Percentiles rank a stretch among this genome's conserved stretches.
Conservation (phyloP, 1,284 basidiomycete species). For the Porodaedalea pini region DNA sequence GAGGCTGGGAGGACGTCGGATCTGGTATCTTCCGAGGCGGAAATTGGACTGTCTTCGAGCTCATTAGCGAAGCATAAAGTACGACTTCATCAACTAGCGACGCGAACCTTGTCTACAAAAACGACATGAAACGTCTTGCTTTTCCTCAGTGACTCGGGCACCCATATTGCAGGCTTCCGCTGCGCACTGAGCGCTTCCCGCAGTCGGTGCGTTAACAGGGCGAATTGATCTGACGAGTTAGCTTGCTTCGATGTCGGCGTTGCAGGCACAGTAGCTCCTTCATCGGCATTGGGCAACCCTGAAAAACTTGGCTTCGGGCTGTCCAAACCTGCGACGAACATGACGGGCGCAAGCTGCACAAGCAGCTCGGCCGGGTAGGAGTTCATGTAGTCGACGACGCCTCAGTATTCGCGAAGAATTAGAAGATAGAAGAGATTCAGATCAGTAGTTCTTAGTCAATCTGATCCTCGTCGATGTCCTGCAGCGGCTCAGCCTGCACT, state of each 20-base stretch:
- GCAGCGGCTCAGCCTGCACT: too few species aligned
- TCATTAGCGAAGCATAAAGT: constrained; percentile 1
- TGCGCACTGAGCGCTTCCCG: constrained; percentile 61
- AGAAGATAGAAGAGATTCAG: background rate
- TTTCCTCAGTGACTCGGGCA: constrained; percentile 48
- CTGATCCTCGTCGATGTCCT: background rate
- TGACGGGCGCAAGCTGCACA: constrained; percentile 81
- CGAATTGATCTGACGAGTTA: constrained; percentile 53
- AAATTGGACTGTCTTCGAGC: constrained; percentile 61
- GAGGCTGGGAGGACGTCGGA: constrained; percentile 44
- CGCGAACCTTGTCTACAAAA: constrained; percentile 71
- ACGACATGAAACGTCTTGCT: constrained; percentile 76
- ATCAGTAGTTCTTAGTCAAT: background rate
- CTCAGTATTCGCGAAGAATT: background rate
- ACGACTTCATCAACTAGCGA: background rate
- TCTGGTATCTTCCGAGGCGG: constrained; percentile 78
- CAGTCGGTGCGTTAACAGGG: constrained; percentile 48
- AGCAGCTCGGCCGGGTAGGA: constrained; percentile 85
- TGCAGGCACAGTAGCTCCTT: constrained; percentile 9
- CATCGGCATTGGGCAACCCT: background rate
- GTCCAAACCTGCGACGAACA: constrained; percentile 85
- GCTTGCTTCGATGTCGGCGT: constrained; percentile 24
- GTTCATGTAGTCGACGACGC: constrained; percentile 74
- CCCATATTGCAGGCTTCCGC: constrained; percentile 60
- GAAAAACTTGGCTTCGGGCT: background rate